phyloP scores from a whole-genome alignment of 768 basidiomycete species.

The Cystobasidium tubakii region DNA sequence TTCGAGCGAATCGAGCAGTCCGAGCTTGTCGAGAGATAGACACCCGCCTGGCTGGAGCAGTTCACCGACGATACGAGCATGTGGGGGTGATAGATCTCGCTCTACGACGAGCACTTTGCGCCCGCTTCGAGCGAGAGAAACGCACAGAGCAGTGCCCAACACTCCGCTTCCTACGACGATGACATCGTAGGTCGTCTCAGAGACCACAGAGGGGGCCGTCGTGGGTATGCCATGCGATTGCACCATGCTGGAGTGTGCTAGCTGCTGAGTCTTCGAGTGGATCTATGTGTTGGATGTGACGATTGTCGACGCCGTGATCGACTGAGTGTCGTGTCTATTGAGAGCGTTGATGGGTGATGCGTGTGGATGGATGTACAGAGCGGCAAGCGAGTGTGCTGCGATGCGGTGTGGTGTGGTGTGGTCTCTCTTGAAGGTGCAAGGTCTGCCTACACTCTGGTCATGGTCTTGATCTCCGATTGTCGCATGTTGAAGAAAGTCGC shows the following conservation, averaged over 20 bases:
- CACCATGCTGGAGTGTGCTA: neutral
- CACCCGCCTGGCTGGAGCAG: slow-evolving; percentile 91
- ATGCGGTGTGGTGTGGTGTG: no score
- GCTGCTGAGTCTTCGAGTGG: neutral
- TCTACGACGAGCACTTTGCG: slow-evolving; percentile 79
- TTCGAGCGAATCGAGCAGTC: slow-evolving; percentile 67
- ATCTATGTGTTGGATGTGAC: no score
- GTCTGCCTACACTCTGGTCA: no score
- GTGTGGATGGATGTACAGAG: no score
- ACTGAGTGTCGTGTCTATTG: no score
- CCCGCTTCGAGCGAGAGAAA: slow-evolving; percentile 62
- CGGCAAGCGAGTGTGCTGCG: no score
- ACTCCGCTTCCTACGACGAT: slow-evolving; percentile 88
- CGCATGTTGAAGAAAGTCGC: no score
- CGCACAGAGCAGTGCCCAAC: slow-evolving; percentile 78
- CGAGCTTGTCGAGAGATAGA: slow-evolving; percentile 66
- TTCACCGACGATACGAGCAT: slow-evolving; percentile 88
- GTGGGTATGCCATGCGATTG: slow-evolving; percentile 24
- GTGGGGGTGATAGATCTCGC: slow-evolving; percentile 82
- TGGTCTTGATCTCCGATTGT: no score
- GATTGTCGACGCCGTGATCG: no score
- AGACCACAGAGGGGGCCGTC: slow-evolving; percentile 23
- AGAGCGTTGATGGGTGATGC: no score
- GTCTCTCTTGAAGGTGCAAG: no score
- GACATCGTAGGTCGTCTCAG: slow-evolving; percentile 47